Percentiles rank a stretch among this genome's conserved stretches.
Conservation (phyloP, 2,329 filamentous ascomycete species). For the Aspergillus fijiensis region DNA sequence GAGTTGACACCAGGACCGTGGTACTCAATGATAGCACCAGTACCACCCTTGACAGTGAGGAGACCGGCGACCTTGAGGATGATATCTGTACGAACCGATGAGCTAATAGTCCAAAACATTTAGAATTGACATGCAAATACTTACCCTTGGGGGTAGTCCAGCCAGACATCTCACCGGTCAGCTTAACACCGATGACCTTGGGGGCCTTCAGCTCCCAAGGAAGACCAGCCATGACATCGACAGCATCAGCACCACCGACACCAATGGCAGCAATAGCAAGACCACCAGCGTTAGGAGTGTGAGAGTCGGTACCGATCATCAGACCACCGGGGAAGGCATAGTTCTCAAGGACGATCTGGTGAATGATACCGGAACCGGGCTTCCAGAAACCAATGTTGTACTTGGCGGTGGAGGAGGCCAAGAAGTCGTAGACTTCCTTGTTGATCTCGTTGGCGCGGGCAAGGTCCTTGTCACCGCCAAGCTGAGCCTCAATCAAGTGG, state of each 20-base stretch:
- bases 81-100: conserved; percentile 61
- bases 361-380: conserved; percentile 97
- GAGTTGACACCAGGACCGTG: conserved; percentile 69
- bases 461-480: conserved; percentile 92
- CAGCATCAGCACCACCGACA: conserved; percentile 96
- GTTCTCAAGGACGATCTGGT: conserved; percentile 98
- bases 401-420: conserved; percentile 90
- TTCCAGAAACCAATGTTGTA: conserved; percentile 99
- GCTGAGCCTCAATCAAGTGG: conserved; percentile 97
- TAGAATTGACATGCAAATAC: conserved; percentile 26
- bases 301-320: conserved; percentile 95
- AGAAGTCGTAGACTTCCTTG: conserved; percentile 99
- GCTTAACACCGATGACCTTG: conserved; percentile 93
- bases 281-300: conserved; percentile 96
- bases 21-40: conserved; percentile 69
- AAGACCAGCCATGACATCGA: conserved; percentile 96
- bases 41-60: conserved; percentile 96
- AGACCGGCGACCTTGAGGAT: conserved; percentile 97
- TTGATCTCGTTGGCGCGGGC: conserved; percentile 87
- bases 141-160: conserved; percentile 91
- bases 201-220: conserved; percentile 99
- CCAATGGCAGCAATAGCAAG: conserved; percentile 92
- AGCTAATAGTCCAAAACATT: background rate
- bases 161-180: conserved; percentile 83
- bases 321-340: conserved; percentile 98